These are phyloP conservation scores for Paecilomyces formosus DNA, from an alignment of 2,329 filamentous ascomycete genomes.

Conservation along the genomic window DNA sequence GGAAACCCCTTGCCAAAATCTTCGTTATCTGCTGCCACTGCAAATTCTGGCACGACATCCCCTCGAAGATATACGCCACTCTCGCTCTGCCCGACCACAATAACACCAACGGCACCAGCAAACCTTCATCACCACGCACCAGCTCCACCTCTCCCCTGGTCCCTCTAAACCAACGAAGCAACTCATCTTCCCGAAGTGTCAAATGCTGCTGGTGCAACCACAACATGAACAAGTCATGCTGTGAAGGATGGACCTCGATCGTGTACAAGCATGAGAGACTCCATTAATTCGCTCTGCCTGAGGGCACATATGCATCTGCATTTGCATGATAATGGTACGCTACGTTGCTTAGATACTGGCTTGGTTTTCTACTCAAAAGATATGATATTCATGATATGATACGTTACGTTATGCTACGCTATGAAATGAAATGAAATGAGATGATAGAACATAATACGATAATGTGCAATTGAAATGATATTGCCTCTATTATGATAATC, in stretches of 20 bases:
- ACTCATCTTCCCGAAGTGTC: conserved; percentile 28
- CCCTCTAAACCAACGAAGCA: not conserved
- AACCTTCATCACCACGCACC: not conserved
- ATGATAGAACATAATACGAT: not conserved
- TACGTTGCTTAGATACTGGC: no score
- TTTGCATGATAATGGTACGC: no score
- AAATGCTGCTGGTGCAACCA: conserved; percentile 67
- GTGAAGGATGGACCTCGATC: conserved; percentile 60
- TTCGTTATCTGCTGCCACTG: conserved; percentile 39
- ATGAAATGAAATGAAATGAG: not conserved
- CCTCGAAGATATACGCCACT: conserved; percentile 30
- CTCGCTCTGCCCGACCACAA: conserved; percentile 20
- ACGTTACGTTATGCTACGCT: not conserved
- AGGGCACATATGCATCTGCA: no score
- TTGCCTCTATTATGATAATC: no score
- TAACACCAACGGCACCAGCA: not conserved
- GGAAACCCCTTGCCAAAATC: conserved; percentile 25
- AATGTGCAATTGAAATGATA: no score
- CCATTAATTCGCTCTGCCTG: conserved; percentile 15
- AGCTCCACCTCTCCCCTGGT: not conserved
- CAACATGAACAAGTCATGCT: conserved; percentile 62
- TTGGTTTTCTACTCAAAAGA: no score
- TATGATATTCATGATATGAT: not conserved
- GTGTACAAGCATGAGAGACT: conserved; percentile 58
- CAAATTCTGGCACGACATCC: conserved; percentile 37